Evolutionary conservation across 495 filamentous ascomycete species (phyloP).

Genomic region (Mytilinidion resinicola): DNA sequence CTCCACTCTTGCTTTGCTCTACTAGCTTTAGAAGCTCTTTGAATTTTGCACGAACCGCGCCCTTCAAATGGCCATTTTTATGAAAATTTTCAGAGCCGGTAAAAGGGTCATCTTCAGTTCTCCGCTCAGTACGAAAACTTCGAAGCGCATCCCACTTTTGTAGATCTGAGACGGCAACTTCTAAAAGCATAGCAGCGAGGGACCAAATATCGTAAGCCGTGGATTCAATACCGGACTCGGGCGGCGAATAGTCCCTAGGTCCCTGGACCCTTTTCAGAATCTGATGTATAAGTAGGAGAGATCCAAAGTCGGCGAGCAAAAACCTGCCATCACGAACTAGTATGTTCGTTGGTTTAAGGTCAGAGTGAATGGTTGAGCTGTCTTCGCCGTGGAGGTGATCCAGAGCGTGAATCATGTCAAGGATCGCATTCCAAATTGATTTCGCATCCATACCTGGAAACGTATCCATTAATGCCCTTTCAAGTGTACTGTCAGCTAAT

Average conservation of each 20-base stretch:
- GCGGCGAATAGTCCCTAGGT: background rate
- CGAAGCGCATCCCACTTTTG: background rate
- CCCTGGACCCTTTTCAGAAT: background rate
- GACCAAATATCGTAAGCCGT: background rate
- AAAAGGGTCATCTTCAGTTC: background rate
- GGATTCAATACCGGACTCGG: background rate
- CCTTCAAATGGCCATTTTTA: background rate
- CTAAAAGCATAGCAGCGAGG: background rate
- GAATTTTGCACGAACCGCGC: background rate
- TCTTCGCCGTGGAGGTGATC: background rate
- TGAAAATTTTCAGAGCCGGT: background rate
- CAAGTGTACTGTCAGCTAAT: background rate
- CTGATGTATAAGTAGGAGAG: background rate
- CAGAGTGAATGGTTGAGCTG: background rate
- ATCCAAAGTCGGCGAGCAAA: background rate
- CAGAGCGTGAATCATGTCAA: background rate
- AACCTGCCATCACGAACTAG: background rate
- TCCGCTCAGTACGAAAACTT: background rate
- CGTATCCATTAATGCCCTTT: background rate
- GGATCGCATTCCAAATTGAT: background rate
- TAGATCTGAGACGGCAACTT: background rate
- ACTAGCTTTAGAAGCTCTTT: background rate
- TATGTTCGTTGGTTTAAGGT: background rate
- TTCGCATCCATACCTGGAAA: background rate
- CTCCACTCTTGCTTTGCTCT: background rate